phyloP scores from a whole-genome alignment of 2,329 filamentous ascomycete genomes.

The Fusarium sp. region DNA sequence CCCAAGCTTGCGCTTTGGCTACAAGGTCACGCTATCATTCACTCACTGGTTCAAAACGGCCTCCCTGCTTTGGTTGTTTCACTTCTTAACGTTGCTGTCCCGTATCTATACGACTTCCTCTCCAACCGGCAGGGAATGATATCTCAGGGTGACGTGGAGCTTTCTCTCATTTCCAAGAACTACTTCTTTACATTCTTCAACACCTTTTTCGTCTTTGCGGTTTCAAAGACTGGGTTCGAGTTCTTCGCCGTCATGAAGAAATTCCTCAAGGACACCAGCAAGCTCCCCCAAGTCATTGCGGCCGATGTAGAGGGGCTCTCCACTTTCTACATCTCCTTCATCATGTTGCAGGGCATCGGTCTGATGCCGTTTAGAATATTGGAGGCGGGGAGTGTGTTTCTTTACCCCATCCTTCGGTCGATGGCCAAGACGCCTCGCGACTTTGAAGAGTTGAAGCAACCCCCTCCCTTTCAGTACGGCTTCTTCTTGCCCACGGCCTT shows the following conservation, averaged over 20 bases:
- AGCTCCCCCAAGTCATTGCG: conserved; percentile 81
- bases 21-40: conserved; percentile 74
- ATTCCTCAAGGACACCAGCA: conserved; percentile 81
- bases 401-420: conserved; percentile 85
- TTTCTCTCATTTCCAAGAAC: conserved; percentile 97
- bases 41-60: conserved; percentile 86
- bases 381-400: conserved; percentile 85
- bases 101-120: conserved; percentile 94
- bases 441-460: conserved; percentile 82
- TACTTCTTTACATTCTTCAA: conserved; percentile 99
- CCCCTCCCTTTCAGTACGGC: conserved; percentile 92
- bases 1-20: conserved; percentile 78
- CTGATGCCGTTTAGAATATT: conserved; percentile 92
- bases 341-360: conserved; percentile 93
- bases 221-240: conserved; percentile 84
- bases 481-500: conserved; percentile 95
- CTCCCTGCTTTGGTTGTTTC: conserved; percentile 88
- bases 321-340: conserved; percentile 92
- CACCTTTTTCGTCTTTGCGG: conserved; percentile 93
- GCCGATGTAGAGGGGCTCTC: conserved; percentile 79
- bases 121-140: conserved; percentile 95
- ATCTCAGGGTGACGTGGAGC: conserved; percentile 91
- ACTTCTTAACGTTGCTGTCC: conserved; percentile 88
- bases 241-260: conserved; percentile 80
- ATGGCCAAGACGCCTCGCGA: conserved; percentile 90